phyloP scores from a whole-genome alignment of 1,284 basidiomycete genomes.

The Microbotryomycetes sp. region DNA sequence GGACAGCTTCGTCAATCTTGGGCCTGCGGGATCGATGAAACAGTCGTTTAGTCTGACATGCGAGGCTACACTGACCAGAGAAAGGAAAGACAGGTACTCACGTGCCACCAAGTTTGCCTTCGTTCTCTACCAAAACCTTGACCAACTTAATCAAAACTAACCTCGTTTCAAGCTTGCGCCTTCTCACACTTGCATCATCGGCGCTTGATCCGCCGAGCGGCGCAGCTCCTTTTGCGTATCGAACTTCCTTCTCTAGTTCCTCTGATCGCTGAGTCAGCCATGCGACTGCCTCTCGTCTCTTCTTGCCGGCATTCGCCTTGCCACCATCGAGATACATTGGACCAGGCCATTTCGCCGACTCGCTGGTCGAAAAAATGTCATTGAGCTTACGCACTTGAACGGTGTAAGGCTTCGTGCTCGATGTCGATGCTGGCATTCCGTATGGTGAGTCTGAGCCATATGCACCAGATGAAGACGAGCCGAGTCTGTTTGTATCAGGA shows the following conservation, averaged over 20 bases:
- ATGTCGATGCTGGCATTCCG: conserved; percentile 63
- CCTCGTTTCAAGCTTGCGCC: conserved; percentile 64
- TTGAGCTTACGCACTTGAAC: conserved; percentile 62
- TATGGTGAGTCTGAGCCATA: conserved; percentile 54
- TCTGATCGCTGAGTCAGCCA: conserved; percentile 68
- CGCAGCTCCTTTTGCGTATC: conserved; percentile 47
- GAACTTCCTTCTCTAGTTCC: conserved; percentile 68
- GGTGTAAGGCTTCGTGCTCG: conserved; percentile 40
- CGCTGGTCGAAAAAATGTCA: conserved; percentile 54
- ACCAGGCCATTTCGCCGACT: conserved; percentile 59
- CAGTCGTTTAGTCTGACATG: background rate
- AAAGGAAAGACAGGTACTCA: too few species aligned
- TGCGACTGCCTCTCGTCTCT: conserved; percentile 67
- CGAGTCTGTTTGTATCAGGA: conserved; percentile 45
- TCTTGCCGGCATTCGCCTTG: conserved; percentile 55
- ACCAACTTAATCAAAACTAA: conserved; percentile 67
- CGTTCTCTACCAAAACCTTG: conserved; percentile 73
- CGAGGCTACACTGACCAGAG: background rate
- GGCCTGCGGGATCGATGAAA: conserved; percentile 49
- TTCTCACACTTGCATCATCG: conserved; percentile 44
- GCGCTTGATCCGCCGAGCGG: conserved; percentile 38
- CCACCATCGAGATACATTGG: conserved; percentile 72
- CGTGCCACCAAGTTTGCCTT: conserved; percentile 77
- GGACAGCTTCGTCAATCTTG: conserved; percentile 60
- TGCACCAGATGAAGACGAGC: conserved; percentile 52